Base-by-base conservation (phyloP, 495 filamentous ascomycete genomes). In the Neurospora sp. region DNA sequence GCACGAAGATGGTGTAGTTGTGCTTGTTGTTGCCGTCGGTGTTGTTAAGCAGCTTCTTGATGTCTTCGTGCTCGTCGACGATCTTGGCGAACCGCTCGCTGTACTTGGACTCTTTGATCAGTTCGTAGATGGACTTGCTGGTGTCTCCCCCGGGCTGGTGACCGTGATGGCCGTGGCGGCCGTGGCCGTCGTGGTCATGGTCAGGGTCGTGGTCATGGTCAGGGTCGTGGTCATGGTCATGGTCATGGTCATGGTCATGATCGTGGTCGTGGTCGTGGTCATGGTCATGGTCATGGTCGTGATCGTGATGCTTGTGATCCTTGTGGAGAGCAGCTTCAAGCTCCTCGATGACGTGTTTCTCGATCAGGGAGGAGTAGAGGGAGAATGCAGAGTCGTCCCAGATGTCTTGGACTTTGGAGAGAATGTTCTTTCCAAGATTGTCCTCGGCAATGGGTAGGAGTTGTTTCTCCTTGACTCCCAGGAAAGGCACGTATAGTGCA, bases 1-100 rank as follows among this genome's bases (percentile, higher is more conserved):
- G 93, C 28, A 92, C 91, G 76, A 98, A 96, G 74, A 94, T 79
- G 5, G 94, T 97, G 78, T 90, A 86, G 77, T 96, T 94, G 21
- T 86, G 81, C 31, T 85, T 77, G 28, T 66, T 66, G 15, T 34
- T 66, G 54, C 54, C 28, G 7, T 39, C 54, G 11, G 90, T 93
- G 75, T 88, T 86, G 76, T 94, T 92, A 62, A 98, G 88, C 19
- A 88, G 78, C 24, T 89, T 76, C 42, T 93, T 89, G 21, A 98
- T 83, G 36, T 94, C 89, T 7, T 86, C 82, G 80, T 91, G 88
- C 72, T 92, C 85, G 71, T 91, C 86, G 80, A 97, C 86, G 39
- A 96, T 84, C 74, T 89, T 85, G 28, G 90, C 89, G 54, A 97
- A 89, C 79, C 89, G 92, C 40, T 87, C 90, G 28, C 92, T 94